Evolutionary conservation across 2,329 filamentous ascomycete genomes (phyloP), one percentile per base, ranked within the genome.

Genomic region (Aureobasidium namibiae): DNA sequence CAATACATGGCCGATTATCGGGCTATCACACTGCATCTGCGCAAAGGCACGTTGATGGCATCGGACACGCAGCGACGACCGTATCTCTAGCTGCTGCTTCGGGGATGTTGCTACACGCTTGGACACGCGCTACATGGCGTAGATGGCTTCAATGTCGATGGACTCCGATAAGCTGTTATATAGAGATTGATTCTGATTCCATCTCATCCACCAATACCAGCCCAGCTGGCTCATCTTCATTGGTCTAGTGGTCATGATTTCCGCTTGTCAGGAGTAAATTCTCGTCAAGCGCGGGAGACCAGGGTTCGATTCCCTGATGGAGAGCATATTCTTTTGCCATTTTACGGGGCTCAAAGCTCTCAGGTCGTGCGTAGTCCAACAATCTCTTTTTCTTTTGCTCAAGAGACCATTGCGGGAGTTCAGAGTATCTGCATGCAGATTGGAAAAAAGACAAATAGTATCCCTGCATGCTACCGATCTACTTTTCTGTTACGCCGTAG

Each of bases 1-100:
- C 90, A 95, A 81, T 95, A 95, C 90, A 94, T 95, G 80, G 67
- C 68, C 63, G 48, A 31, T 53, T 61, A 58, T 46, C 18, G 14
- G 45, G n/a, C 4, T 54, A 29, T 56, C 21, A 38, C 50, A 56
- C 50, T 52, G 50, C 59, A 61, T 61, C 26, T 57, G 53, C 52
- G 50, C 59, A 56, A 29, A 21, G 24, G n/a, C 50, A 61, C 53
- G 14, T 31, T 21, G 42, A 29, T 14, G 23, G 21, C 33, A 23
- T 46, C 10, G 14, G 16, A 36, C 21, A 31, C 16, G 29, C 31
- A 45, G 53, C 41, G 16, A 29, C 31, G 29, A 31, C 31, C 39
- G 41, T 36, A n/a, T 18, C 14, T 13, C 42, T 16, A n/a, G 49
- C 36, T 53, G 50, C 38, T 21, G 24, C 24, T 44, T 39, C 24